phyloP scores from a whole-genome alignment of 495 filamentous ascomycete species.

The Hapsidospora chrysogenum region DNA sequence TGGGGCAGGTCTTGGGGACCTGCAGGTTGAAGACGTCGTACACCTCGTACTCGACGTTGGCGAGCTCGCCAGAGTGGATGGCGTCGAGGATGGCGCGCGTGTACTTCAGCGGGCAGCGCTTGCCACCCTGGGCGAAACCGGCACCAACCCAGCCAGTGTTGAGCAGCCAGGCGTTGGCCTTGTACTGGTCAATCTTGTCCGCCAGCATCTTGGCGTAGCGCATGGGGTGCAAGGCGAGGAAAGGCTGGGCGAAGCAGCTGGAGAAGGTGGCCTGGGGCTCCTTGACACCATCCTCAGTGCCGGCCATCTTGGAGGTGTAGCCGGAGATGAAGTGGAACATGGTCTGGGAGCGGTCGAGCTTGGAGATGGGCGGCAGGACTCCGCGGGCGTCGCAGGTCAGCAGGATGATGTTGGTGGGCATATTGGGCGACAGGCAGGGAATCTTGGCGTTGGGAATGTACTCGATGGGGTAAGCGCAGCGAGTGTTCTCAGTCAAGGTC shows the following conservation, averaged over 20 bases:
- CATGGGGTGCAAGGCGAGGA: constrained; percentile 98
- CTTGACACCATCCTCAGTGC: constrained; percentile 89
- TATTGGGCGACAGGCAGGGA: constrained; percentile 70
- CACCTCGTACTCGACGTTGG: constrained; percentile 78
- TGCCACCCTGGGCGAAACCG: constrained; percentile 83
- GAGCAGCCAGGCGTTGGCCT: constrained; percentile 93
- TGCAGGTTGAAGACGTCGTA: constrained; percentile 95
- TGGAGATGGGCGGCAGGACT: constrained; percentile 94
- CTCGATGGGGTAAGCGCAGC: constrained; percentile 97
- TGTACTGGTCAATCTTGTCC: constrained; percentile 90
- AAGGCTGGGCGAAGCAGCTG: constrained; percentile 97
- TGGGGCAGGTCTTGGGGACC: constrained; percentile 72
- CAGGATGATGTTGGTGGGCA: constrained; percentile 94
- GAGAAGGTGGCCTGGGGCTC: constrained; percentile 98
- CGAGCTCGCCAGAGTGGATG: constrained; percentile 91
- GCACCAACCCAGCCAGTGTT: constrained; percentile 99
- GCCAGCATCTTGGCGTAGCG: constrained; percentile 96
- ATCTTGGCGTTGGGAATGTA: constrained; percentile 98
- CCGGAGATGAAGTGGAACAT: constrained; percentile 99
- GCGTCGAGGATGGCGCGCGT: constrained; percentile 95
- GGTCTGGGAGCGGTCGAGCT: constrained; percentile 86
- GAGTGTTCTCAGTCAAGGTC: constrained; percentile 95
- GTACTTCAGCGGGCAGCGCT: constrained; percentile 98
- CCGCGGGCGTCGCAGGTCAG: constrained; percentile 96
- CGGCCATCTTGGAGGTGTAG: constrained; percentile 99